These are phyloP conservation scores for Zasmidium angulare DNA, from an alignment of 2,329 filamentous ascomycete species.

Conservation along the genomic window DNA sequence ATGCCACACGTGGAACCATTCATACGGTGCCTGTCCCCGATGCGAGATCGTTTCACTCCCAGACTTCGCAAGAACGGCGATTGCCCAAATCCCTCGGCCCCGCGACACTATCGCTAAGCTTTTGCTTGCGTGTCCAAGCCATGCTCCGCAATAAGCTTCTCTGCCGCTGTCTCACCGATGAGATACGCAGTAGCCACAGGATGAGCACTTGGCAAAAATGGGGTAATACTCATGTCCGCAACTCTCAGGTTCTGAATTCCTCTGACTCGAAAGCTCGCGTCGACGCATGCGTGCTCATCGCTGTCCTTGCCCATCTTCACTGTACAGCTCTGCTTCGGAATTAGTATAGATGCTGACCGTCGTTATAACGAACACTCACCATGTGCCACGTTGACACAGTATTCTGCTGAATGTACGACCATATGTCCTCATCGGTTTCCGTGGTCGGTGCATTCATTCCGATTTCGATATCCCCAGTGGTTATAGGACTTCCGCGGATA, in stretches of 20 bases:
- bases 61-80: too few relatives aligned
- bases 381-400: not conserved
- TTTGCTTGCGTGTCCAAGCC: not conserved
- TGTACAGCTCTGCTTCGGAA: not conserved
- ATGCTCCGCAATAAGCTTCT: conserved; percentile 12
- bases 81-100: too few relatives aligned
- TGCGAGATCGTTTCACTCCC: too few relatives aligned
- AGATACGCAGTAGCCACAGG: conserved; percentile 5
- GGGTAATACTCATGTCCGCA: conserved; percentile 1
- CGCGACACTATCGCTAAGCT: not conserved
- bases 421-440: not conserved
- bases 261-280: not conserved
- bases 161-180: conserved; percentile 8
- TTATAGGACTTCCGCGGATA: not conserved
- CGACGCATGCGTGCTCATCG: not conserved
- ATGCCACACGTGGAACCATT: too few relatives aligned
- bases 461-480: not conserved
- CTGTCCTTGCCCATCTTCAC: not conserved
- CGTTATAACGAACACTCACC: not conserved
- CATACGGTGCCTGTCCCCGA: too few relatives aligned
- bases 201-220: conserved; percentile 4
- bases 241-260: not conserved
- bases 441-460: not conserved
- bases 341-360: not conserved
- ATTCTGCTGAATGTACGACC: not conserved